A percentile compares a stretch with the other conserved stretches of the same genome.
Conservation (phyloP, 805 yeast genomes). For the Schwanniomyces pseudopolymorphus region DNA sequence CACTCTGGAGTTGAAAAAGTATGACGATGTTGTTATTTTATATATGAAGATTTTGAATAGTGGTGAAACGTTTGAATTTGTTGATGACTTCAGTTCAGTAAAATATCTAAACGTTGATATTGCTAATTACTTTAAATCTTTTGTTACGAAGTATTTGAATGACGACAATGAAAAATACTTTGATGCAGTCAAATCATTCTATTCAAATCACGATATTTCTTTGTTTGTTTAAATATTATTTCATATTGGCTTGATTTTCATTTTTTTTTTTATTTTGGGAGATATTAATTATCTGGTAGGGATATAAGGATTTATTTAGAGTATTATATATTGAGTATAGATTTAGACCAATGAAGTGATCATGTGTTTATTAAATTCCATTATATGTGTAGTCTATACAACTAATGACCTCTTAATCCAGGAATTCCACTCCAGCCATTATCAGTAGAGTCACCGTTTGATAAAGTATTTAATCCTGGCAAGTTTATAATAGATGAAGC, state of each 20-base stretch:
- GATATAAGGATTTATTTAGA: not conserved
- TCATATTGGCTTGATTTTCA: not conserved
- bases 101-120: slow-evolving; percentile 4
- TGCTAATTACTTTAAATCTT: slow-evolving; percentile 7
- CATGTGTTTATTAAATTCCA: not conserved
- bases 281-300: not conserved
- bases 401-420: slow-evolving; percentile 16
- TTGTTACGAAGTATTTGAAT: slow-evolving; percentile 17
- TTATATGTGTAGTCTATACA: not conserved
- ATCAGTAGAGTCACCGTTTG: slow-evolving; percentile 7
- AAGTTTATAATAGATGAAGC: slow-evolving; percentile 12
- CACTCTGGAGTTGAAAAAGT: slow-evolving; percentile 20
- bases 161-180: slow-evolving; percentile 23
- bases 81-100: not conserved
- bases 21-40: slow-evolving; percentile 13
- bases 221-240: not conserved
- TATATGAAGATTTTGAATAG: slow-evolving; percentile 27
- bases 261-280: not conserved
- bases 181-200: slow-evolving; percentile 26
- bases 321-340: not conserved
- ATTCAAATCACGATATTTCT: not conserved
- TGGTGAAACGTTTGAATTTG: slow-evolving; percentile 16
- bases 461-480: slow-evolving; percentile 24
- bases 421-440: slow-evolving; percentile 13
- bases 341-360: not conserved